phyloP scores from a whole-genome alignment of 1,284 basidiomycete genomes.

The Rhizopogon hawkerae region DNA sequence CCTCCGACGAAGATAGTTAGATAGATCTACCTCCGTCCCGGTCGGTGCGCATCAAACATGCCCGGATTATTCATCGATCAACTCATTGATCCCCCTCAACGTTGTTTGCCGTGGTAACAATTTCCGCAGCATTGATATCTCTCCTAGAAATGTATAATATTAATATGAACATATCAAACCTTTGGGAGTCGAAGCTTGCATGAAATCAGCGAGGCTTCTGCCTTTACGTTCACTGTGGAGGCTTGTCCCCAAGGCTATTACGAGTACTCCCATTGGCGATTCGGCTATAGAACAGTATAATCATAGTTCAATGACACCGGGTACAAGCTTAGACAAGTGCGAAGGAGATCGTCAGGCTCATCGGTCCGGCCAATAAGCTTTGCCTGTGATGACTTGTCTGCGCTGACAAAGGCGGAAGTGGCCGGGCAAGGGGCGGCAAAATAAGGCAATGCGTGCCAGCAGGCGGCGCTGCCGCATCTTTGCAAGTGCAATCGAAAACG shows the following conservation, averaged over 20 bases:
- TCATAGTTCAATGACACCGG: neutral
- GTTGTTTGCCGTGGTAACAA: slow-evolving; percentile 5
- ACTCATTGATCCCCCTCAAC: slow-evolving; percentile 16
- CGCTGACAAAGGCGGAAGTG: slow-evolving; percentile 16
- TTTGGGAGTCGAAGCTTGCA: neutral
- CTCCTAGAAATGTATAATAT: slow-evolving; percentile 8
- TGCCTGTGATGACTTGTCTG: neutral
- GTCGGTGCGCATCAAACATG: slow-evolving; percentile 19
- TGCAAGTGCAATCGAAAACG: neutral
- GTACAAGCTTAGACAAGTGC: slow-evolving; percentile 8
- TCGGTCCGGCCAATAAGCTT: slow-evolving; percentile 21
- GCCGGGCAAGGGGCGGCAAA: slow-evolving; percentile 2
- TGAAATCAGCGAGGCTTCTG: neutral
- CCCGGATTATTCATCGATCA: slow-evolving; percentile 11
- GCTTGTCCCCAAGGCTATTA: too few species aligned
- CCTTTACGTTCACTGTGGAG: neutral
- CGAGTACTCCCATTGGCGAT: too few species aligned
- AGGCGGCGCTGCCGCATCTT: neutral
- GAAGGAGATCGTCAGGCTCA: slow-evolving; percentile 29
- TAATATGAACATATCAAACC: neutral
- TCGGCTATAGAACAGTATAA: too few species aligned
- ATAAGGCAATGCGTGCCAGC: neutral
- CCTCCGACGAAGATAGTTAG: slow-evolving; percentile 6
- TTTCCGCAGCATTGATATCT: slow-evolving; percentile 19
- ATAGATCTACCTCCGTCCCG: slow-evolving; percentile 15